Conservation (phyloP, 805 yeast genomes). For the Candida maris region DNA sequence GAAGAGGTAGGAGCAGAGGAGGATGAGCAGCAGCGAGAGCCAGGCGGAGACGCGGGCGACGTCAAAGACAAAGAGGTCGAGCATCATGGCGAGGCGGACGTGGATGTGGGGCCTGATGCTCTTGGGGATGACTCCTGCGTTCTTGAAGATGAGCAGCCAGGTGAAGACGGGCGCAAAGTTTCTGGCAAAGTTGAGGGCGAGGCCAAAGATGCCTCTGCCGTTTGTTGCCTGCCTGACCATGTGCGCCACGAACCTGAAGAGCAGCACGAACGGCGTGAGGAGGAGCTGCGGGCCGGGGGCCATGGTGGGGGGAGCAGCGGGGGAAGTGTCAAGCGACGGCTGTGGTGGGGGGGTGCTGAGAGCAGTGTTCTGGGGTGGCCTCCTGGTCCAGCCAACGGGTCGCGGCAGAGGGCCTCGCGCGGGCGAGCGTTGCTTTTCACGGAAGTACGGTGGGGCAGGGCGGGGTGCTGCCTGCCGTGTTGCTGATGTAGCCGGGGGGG, state of each 20-base stretch:
- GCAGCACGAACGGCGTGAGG: constrained; percentile 9
- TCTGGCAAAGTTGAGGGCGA: constrained; percentile 41
- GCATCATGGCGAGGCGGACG: constrained; percentile 41
- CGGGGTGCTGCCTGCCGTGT: too few relatives aligned
- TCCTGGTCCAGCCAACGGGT: too few relatives aligned
- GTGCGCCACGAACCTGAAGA: constrained; percentile 13
- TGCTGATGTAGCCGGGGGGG: too few relatives aligned
- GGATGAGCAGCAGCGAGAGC: constrained; percentile 15
- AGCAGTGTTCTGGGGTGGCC: too few relatives aligned
- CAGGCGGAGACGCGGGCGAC: constrained; percentile 17
- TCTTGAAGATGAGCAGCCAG: constrained; percentile 56
- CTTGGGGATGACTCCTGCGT: constrained; percentile 56
- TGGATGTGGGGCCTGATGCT: constrained; percentile 51
- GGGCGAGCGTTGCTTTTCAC: too few relatives aligned
- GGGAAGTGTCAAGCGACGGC: too few relatives aligned
- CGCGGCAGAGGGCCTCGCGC: too few relatives aligned
- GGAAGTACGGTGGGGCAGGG: too few relatives aligned
- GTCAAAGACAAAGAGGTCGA: constrained; percentile 40
- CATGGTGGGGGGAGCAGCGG: neutral
- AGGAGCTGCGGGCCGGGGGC: constrained; percentile 8
- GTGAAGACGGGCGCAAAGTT: constrained; percentile 51
- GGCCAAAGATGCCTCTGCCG: constrained; percentile 24
- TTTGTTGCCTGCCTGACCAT: constrained; percentile 18
- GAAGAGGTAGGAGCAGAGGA: constrained; percentile 14
- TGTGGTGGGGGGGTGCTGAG: too few relatives aligned